Base-by-base conservation (phyloP, 139 green algal species). In the Pseudopediastrum boryanum region DNA sequence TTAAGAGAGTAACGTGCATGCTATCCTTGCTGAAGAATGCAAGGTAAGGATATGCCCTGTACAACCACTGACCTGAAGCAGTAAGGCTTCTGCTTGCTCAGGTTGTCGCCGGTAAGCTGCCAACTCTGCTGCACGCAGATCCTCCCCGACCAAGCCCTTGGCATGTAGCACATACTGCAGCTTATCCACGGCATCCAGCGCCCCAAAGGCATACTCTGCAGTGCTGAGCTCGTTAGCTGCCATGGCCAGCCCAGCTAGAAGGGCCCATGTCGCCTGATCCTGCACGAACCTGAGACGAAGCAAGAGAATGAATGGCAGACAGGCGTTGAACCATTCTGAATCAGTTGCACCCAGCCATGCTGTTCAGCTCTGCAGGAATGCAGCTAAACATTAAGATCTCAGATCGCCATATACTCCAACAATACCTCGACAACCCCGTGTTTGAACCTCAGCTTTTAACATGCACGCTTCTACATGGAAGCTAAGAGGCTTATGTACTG, bases 261-360 rank as follows among this genome's bases (percentile, higher is more conserved):
- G 87, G 10, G 90, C 93, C 93, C 93, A 97, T 62, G 96, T 84
- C 65, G 61, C 80, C 3, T 75, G 64, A 67, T 95, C 92, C 71
- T 84, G 41, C 41, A 61, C 43, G 43, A 70, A 75, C 43, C 74
- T 81, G 74, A 10, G 46, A 61, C 25, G 38, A 16, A 69, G 5
- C 12, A 8, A 31, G 31, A 66, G 31, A 66, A 19, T 29, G 31
- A 66, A 41, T 58, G n/a, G n/a, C n/a, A n/a, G n/a, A n/a, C n/a
- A n/a, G n/a, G n/a, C n/a, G n/a, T n/a, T n/a, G n/a, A n/a, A n/a
- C n/a, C n/a, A n/a, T n/a, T n/a, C n/a, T n/a, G n/a, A n/a, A n/a
- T n/a, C n/a, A n/a, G n/a, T n/a, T n/a, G n/a, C n/a, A n/a, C n/a
- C n/a, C n/a, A n/a, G n/a, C n/a, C n/a, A n/a, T n/a, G n/a, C n/a